A percentile compares a stretch with the other conserved stretches of the same genome.
phyloP scores from a whole-genome alignment of 106 monocot species.

The Dactylorhiza incarnata region DNA sequence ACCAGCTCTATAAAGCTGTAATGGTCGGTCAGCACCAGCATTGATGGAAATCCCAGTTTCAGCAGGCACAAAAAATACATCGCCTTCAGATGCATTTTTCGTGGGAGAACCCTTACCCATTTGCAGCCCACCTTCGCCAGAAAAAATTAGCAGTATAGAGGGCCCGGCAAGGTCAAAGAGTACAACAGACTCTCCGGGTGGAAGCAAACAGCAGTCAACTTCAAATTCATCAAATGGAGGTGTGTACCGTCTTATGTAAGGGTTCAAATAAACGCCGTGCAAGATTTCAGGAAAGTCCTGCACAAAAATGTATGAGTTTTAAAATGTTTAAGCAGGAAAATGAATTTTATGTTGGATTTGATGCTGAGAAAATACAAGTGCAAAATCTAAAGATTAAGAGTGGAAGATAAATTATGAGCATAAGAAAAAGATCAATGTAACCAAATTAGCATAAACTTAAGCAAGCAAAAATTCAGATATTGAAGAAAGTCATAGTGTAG shows the following conservation, averaged over 20 bases:
- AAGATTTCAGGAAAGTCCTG: slow-evolving; percentile 90
- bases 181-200: slow-evolving; percentile 28
- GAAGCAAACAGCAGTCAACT: slow-evolving; percentile 54
- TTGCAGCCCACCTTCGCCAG: slow-evolving; percentile 46
- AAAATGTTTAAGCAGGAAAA: too few relatives aligned
- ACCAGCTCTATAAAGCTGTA: slow-evolving; percentile 74
- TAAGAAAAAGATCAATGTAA: too few relatives aligned
- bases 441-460: too few relatives aligned
- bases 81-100: slow-evolving; percentile 30
- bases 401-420: too few relatives aligned
- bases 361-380: too few relatives aligned
- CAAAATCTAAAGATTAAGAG: too few relatives aligned
- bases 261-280: slow-evolving; percentile 33
- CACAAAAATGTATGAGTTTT: background rate
- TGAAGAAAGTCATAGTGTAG: too few relatives aligned
- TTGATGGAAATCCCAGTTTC: slow-evolving; percentile 31
- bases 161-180: slow-evolving; percentile 50
- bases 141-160: slow-evolving; percentile 51
- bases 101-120: slow-evolving; percentile 11
- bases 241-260: slow-evolving; percentile 45
- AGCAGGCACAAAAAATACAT: slow-evolving; percentile 71
- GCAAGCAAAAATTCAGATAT: too few relatives aligned
- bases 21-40: slow-evolving; percentile 17
- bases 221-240: slow-evolving; percentile 98
- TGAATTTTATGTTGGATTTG: too few relatives aligned